Base-by-base conservation (phyloP, 257 asterid species). In the Parsonsia alboflavescens region DNA sequence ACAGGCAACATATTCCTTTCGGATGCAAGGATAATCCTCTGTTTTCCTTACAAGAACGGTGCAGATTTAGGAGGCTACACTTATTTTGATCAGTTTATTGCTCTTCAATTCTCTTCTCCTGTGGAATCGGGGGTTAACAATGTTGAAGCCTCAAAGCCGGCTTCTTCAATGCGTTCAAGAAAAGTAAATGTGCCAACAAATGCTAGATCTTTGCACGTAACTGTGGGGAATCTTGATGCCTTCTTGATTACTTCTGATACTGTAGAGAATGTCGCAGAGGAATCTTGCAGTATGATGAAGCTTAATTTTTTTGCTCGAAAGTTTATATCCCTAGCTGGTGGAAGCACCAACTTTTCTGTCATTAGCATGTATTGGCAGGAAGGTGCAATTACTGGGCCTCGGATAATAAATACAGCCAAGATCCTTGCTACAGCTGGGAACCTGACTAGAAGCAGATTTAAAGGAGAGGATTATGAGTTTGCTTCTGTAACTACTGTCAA, bases 341-440 rank as follows among this genome's bases (percentile, higher is more conserved):
- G 79, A 78, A 80, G 85, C 59, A 79, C 84, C 67, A 53, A 73
- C 74, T 83, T 75, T 79, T 89, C 97, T 73, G 86, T 82, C 67
- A 74, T 92, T 80, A 85, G 92, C 78, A 80, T 91, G 87, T 77
- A 81, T 82, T 89, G 96, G 99, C 94, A 84, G 85, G 93, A 87
- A 71, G 83, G 84, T 85, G 79, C 88, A 58, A 81, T 75, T 61
- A 86, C 96, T 75, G 96, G 93, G 75, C 93, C 96, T 79, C 89
- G 90, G 97, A 86, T 92, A 78, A 90, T 93, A 48, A 86, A 84
- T 84, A 89, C 83, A 76, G 99, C 97, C 57, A 92, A 88, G 80
- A 83, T 80, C 73, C 83, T 91, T 71, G 96, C 96, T 77, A 86
- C 95, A 73, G 85, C 92, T 44, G 93, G 88, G 78, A 88, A 84